These are phyloP conservation scores for Hypholoma sublateritium DNA, from an alignment of 768 basidiomycete genomes.

Conservation along the genomic window DNA sequence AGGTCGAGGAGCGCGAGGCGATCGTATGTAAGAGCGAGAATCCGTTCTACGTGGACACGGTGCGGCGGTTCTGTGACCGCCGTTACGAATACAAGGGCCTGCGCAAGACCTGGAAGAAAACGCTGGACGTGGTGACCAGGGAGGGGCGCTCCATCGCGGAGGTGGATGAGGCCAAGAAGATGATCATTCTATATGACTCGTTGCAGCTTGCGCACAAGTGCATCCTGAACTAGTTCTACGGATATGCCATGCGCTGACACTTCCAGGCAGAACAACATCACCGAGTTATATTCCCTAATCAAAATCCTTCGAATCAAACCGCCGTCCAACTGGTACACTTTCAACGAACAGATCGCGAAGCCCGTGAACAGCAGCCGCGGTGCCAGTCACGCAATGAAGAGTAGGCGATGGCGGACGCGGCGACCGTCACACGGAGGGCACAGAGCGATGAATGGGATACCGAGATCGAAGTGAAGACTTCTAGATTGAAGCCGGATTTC, in stretches of 20 bases:
- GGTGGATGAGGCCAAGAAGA: conserved; percentile 96
- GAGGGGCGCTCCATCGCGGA: conserved; percentile 78
- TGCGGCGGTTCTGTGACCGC: conserved; percentile 93
- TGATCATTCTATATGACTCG: conserved; percentile 98
- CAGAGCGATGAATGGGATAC: conserved; percentile 50
- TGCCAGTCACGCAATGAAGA: too few species aligned
- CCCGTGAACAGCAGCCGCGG: too few species aligned
- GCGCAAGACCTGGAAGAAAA: conserved; percentile 99
- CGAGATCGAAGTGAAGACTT: conserved; percentile 69
- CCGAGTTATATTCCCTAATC: too few species aligned
- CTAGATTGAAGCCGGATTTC: conserved; percentile 32
- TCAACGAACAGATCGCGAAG: too few species aligned
- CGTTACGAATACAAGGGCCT: conserved; percentile 99
- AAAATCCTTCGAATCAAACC: too few species aligned
- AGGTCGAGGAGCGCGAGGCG: conserved; percentile 88
- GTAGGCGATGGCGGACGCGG: conserved; percentile 33
- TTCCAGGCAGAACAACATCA: too few species aligned
- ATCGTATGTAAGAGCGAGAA: conserved; percentile 98
- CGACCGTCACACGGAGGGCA: conserved; percentile 22
- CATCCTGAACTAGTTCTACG: conserved; percentile 99
- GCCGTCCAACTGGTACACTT: too few species aligned
- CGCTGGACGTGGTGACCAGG: conserved; percentile 69
- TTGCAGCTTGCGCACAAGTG: conserved; percentile 99
- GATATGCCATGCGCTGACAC: conserved; percentile 99
- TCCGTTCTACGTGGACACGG: conserved; percentile 99